Evolutionary conservation across 768 basidiomycete species (phyloP), one percentile per base, ranked within the genome.

Genomic region (Mycena rosella): DNA sequence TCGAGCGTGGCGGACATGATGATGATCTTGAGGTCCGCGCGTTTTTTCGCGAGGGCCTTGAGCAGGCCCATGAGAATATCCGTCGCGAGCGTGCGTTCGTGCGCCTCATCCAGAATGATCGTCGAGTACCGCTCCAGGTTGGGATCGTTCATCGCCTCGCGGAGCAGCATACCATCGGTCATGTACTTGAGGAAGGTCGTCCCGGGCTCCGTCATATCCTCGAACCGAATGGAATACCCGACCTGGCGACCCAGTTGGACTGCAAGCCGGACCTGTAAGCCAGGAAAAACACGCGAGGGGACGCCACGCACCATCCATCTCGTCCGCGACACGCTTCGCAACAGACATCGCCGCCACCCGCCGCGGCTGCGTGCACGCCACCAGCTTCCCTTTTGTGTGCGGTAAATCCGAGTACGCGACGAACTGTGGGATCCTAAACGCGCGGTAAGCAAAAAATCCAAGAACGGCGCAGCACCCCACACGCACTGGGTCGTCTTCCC

Each of bases 131-230:
- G 89, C 29, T 86, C 84, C 42, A 99, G 87, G 22, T 88, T 86
- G 11, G 95, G 93, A 79, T 99, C 97, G 79, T 96, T 95, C 96
- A 98, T 99, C 6, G 96, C 96, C 82, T 98, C 96, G 22, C 96
- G 91, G n/a, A 97, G 88, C 61, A 95, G 90, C 96, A 98, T 98
- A 87, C 97, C 98, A 73, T 99, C 98, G 18, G 98, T 99, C 96
- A 99, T 98, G 83, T 99, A 99, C 78, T 98, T 98, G 70, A 99
- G 85, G 80, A 99, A 98, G 0, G 98, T 99, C 34, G 91, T 93
- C 0, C 94, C 92, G 0, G 89, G 83, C 72, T 94, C 87, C 47
- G 97, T 93, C 94, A 96, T 92, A 77, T 99, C 98, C 79, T 99
- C 97, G 78, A 99, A 99, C 78, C 97, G 95, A 74, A 98, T 98